These are phyloP conservation scores for Sambucus nigra DNA, from an alignment of 129 eudicot genomes.

Conservation along the genomic window DNA sequence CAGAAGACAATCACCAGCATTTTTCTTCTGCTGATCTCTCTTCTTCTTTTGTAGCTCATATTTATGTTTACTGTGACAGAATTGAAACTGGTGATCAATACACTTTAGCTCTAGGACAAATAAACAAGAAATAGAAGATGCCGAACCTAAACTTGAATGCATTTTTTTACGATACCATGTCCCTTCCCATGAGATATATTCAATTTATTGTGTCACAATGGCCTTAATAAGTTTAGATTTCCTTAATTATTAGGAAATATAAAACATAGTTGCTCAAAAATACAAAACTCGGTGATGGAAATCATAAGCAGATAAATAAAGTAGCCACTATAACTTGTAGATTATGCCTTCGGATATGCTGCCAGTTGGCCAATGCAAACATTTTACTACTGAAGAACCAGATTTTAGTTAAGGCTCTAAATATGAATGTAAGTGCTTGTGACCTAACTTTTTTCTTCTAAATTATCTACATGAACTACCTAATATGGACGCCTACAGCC, in stretches of 20 bases:
- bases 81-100: constrained; percentile 1
- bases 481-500: background rate
- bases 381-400: background rate
- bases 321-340: no score
- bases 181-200: no score
- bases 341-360: background rate
- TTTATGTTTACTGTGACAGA: constrained; percentile 53
- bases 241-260: no score
- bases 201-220: no score
- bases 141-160: no score
- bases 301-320: no score
- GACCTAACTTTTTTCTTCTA: background rate
- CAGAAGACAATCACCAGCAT: constrained; percentile 40
- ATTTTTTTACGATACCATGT: no score
- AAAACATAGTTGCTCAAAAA: no score
- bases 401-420: no score
- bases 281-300: no score
- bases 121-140: background rate
- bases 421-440: background rate
- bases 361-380: background rate
- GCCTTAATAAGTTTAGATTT: no score
- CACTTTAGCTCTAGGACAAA: background rate
- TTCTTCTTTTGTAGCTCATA: constrained; percentile 80
- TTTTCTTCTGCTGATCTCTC: constrained; percentile 81
- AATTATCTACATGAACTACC: background rate